Conservation (phyloP, 176 grass and related monocot genomes). For the Aegilops speltoides region DNA sequence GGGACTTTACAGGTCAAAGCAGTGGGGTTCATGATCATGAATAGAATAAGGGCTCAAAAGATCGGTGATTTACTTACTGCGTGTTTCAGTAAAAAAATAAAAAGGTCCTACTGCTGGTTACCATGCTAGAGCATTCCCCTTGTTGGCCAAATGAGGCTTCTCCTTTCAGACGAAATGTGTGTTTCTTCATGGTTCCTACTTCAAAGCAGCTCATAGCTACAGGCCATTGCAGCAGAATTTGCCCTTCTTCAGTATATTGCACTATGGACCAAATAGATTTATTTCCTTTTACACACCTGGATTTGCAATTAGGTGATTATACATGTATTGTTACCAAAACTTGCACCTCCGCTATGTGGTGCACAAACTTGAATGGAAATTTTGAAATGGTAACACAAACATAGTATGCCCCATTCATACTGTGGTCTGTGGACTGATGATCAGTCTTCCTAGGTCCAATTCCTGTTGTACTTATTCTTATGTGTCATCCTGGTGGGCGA, state of each 20-base stretch:
- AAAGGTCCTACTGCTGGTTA: no score
- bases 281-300: background rate
- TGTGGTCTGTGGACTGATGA: background rate
- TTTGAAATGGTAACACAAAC: background rate
- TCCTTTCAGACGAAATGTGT: no score
- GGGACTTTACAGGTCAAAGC: constrained; percentile 19
- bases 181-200: no score
- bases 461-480: background rate
- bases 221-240: no score
- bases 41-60: no score
- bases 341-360: background rate
- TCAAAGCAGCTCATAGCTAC: background rate
- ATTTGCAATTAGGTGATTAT: background rate
- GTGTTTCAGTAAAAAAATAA: no score
- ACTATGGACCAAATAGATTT: background rate
- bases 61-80: no score
- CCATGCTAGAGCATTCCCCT: no score
- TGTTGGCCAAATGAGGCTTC: no score
- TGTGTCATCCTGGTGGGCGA: background rate
- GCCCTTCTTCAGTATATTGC: background rate
- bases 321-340: background rate
- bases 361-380: background rate
- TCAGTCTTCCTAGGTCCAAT: background rate
- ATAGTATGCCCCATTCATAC: background rate
- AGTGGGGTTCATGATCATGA: background rate